These are phyloP conservation scores for Colletotrichum sp. DNA, from an alignment of 2,329 filamentous ascomycete genomes.

Conservation along the genomic window DNA sequence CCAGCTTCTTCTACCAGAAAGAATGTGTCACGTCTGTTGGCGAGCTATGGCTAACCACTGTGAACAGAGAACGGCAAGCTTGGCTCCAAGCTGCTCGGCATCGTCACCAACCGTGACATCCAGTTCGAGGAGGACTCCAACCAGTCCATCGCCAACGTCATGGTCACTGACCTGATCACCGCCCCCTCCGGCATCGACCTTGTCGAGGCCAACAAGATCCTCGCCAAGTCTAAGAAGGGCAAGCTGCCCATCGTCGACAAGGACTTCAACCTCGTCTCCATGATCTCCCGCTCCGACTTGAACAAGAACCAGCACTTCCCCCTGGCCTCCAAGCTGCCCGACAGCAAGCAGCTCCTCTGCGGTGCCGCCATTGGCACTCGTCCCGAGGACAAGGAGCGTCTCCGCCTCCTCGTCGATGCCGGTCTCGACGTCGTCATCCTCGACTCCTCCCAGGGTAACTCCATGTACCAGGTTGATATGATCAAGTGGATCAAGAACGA, in stretches of 20 bases:
- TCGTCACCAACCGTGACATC: constrained; percentile 97
- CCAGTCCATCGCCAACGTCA: constrained; percentile 83
- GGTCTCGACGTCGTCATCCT: constrained; percentile 95
- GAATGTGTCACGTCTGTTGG: constrained; percentile 16
- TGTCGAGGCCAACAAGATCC: constrained; percentile 87
- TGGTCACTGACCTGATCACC: constrained; percentile 94
- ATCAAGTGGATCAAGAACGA: constrained; percentile 92
- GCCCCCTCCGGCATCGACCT: constrained; percentile 84
- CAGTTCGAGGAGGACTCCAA: constrained; percentile 86
- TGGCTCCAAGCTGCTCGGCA: constrained; percentile 94
- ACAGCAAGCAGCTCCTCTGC: constrained; percentile 97
- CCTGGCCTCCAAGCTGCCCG: constrained; percentile 91
- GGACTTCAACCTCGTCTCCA: constrained; percentile 84
- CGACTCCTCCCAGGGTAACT: constrained; percentile 97
- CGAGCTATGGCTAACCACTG: constrained; percentile 39
- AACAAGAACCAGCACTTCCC: constrained; percentile 99
- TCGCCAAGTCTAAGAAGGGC: constrained; percentile 97
- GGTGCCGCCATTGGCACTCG: constrained; percentile 95
- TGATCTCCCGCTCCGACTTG: constrained; percentile 92
- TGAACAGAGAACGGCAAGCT: constrained; percentile 84
- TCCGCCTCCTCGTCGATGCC: constrained; percentile 89
- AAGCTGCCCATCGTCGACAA: constrained; percentile 93
- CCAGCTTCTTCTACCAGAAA: background rate
- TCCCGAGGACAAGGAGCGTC: constrained; percentile 86
- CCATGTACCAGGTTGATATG: constrained; percentile 99